Evolutionary conservation across 805 yeast genomes (phyloP).

Genomic region (Pichia sporocuriosa): DNA sequence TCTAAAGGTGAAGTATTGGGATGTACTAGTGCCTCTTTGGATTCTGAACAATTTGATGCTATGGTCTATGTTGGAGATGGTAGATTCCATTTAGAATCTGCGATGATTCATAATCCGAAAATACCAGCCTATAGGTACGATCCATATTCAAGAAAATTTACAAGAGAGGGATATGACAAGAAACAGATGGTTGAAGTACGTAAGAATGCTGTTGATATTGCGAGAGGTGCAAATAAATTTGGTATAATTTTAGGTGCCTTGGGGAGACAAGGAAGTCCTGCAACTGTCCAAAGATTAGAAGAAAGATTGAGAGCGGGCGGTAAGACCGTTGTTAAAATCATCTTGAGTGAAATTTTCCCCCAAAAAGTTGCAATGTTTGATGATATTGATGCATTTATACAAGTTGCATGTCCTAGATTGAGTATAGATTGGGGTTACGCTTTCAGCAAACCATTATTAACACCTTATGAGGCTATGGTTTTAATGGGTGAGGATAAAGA

Average conservation of each 20-base stretch:
- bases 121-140: slow-evolving; percentile 92
- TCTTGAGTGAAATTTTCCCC: slow-evolving; percentile 90
- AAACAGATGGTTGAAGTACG: slow-evolving; percentile 71
- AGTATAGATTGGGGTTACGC: slow-evolving; percentile 99
- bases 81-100: slow-evolving; percentile 87
- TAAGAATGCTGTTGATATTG: slow-evolving; percentile 62
- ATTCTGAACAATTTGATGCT: slow-evolving; percentile 57
- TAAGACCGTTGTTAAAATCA: slow-evolving; percentile 67
- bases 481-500: slow-evolving; percentile 64
- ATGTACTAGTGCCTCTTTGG: slow-evolving; percentile 84
- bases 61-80: slow-evolving; percentile 96
- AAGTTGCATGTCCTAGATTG: slow-evolving; percentile 94
- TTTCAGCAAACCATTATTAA: slow-evolving; percentile 79
- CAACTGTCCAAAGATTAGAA: slow-evolving; percentile 66
- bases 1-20: slow-evolving; percentile 96
- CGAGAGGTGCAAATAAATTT: slow-evolving; percentile 53
- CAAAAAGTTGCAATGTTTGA: slow-evolving; percentile 86
- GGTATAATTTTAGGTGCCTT: slow-evolving; percentile 89
- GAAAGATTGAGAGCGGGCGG: slow-evolving; percentile 45
- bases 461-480: slow-evolving; percentile 96
- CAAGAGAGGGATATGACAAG: slow-evolving; percentile 84
- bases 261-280: slow-evolving; percentile 90
- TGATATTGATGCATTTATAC: slow-evolving; percentile 90
- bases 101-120: slow-evolving; percentile 95
- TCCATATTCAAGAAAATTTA: slow-evolving; percentile 88